Conservation (phyloP, 805 yeast genomes). For the Spathaspora boniae region DNA sequence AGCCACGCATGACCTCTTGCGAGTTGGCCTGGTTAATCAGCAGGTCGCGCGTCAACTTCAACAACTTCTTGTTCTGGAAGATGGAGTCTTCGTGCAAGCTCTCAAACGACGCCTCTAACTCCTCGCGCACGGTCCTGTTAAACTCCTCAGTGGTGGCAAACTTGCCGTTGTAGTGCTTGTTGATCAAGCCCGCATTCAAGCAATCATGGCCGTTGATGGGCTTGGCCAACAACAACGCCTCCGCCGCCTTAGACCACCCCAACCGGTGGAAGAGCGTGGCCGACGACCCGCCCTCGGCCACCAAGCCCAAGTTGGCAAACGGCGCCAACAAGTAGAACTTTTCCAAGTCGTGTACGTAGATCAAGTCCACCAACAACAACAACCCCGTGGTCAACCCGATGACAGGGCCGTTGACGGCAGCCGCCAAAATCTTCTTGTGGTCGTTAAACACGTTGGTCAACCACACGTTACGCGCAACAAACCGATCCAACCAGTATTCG, state of each 20-base stretch:
- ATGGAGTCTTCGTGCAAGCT: constrained; percentile 45
- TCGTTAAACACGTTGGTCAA: constrained; percentile 64
- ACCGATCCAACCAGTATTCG: constrained; percentile 50
- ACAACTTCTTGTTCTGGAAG: constrained; percentile 38
- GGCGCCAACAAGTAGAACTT: constrained; percentile 65
- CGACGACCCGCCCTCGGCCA: constrained; percentile 76
- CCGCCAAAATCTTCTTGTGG: constrained; percentile 67
- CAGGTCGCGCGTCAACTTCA: constrained; percentile 36
- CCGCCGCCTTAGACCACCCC: constrained; percentile 70
- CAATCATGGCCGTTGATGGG: constrained; percentile 63
- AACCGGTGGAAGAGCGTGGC: constrained; percentile 64
- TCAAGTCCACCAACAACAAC: constrained; percentile 71
- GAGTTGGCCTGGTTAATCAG: constrained; percentile 49
- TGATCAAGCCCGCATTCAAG: constrained; percentile 55
- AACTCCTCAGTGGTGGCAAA: constrained; percentile 37
- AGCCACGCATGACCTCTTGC: constrained; percentile 66
- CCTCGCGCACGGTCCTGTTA: constrained; percentile 36
- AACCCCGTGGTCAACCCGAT: constrained; percentile 75
- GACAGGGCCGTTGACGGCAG: constrained; percentile 84
- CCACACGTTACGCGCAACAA: constrained; percentile 68
- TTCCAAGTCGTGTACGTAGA: constrained; percentile 60
- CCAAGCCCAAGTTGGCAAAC: constrained; percentile 77
- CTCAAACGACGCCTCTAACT: constrained; percentile 31
- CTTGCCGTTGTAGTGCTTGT: constrained; percentile 47
- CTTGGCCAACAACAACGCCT: constrained; percentile 66